These are phyloP conservation scores for Sporisorium scitamineum DNA, from an alignment of 1,284 basidiomycete genomes.

Conservation along the genomic window DNA sequence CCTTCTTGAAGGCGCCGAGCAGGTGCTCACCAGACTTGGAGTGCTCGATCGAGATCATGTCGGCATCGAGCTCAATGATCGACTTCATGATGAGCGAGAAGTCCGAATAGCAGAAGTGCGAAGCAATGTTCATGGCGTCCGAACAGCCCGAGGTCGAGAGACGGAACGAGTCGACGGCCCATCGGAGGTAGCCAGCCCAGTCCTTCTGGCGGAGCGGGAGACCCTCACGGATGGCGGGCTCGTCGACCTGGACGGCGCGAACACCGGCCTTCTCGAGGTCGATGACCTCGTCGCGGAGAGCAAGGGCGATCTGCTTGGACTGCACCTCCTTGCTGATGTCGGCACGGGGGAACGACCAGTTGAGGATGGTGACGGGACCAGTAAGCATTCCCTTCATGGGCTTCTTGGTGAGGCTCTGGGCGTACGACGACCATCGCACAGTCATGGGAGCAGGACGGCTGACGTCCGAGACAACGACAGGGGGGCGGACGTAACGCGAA, in stretches of 20 bases:
- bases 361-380: constrained; percentile 83
- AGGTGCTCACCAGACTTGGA: constrained; percentile 76
- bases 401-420: constrained; percentile 90
- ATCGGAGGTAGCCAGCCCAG: constrained; percentile 67
- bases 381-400: constrained; percentile 99
- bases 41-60: constrained; percentile 99
- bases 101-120: constrained; percentile 71
- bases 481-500: constrained; percentile 93
- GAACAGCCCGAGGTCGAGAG: constrained; percentile 65
- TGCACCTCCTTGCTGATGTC: constrained; percentile 96
- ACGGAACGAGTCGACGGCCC: constrained; percentile 69
- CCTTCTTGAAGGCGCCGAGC: constrained; percentile 91
- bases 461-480: constrained; percentile 98
- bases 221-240: constrained; percentile 99
- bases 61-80: constrained; percentile 96
- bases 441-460: constrained; percentile 94
- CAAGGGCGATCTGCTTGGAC: constrained; percentile 97
- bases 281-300: constrained; percentile 96
- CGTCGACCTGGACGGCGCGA: constrained; percentile 98
- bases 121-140: constrained; percentile 66
- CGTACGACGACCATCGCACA: constrained; percentile 96
- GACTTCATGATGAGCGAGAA: constrained; percentile 98
- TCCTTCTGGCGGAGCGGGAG: constrained; percentile 66
- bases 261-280: constrained; percentile 99
- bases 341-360: constrained; percentile 99